These are phyloP conservation scores for Fusarium mundagurra DNA, from an alignment of 2,329 filamentous ascomycete genomes.

Conservation along the genomic window DNA sequence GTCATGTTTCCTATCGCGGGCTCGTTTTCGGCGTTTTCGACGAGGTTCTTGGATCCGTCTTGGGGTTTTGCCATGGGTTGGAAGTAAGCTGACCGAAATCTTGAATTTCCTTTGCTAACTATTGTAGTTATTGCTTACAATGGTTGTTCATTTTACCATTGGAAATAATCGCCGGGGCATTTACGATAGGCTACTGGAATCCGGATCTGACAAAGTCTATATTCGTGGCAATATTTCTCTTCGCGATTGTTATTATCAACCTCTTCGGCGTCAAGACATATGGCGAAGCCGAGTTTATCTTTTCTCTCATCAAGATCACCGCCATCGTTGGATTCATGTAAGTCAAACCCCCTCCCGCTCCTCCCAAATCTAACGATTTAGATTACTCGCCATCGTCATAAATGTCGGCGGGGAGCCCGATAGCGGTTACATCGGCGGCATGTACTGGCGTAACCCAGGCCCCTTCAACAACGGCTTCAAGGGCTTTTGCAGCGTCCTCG, in stretches of 20 bases:
- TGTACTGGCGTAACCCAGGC: conserved; percentile 80
- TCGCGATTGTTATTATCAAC: conserved; percentile 82
- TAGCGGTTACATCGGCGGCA: conserved; percentile 81
- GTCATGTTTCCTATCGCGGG: conserved; percentile 91
- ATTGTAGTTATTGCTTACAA: conserved; percentile 78
- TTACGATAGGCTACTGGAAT: conserved; percentile 86
- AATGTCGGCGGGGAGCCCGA: conserved; percentile 81
- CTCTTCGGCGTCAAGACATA: conserved; percentile 89
- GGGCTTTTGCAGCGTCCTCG: conserved; percentile 79
- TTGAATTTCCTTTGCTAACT: neutral
- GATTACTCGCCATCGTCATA: conserved; percentile 84
- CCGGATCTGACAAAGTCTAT: conserved; percentile 70
- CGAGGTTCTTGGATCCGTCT: conserved; percentile 89
- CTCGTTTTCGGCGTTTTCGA: conserved; percentile 94
- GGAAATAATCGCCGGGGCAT: conserved; percentile 86
- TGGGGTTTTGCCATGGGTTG: conserved; percentile 97
- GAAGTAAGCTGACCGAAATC: conserved; percentile 68
- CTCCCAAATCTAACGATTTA: conserved; percentile 45
- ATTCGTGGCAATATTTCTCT: conserved; percentile 84
- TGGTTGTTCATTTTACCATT: conserved; percentile 87
- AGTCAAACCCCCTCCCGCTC: conserved; percentile 50
- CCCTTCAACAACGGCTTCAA: conserved; percentile 87
- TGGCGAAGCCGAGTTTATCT: conserved; percentile 88
- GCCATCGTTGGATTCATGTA: conserved; percentile 90
- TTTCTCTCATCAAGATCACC: conserved; percentile 85